phyloP scores from a whole-genome alignment of 179 eudicot genomes.

The Actinidia arguta region DNA sequence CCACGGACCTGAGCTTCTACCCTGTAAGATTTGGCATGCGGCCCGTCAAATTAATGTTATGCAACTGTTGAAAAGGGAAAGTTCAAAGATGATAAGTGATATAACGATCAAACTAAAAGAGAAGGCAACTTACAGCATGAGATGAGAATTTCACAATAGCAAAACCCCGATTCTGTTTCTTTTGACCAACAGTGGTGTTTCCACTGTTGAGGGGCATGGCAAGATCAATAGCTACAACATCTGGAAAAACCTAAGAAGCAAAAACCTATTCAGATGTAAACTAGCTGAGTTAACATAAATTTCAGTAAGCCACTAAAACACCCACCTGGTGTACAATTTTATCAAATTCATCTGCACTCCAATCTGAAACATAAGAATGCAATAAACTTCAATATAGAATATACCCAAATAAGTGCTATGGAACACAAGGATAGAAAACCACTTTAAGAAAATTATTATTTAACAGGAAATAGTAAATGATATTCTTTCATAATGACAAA shows the following conservation, averaged over 20 bases:
- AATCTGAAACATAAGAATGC: slow-evolving; percentile 42
- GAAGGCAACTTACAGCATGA: slow-evolving; percentile 65
- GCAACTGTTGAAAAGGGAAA: slow-evolving; percentile 10
- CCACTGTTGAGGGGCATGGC: slow-evolving; percentile 42
- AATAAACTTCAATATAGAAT: neutral
- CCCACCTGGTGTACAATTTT: slow-evolving; percentile 63
- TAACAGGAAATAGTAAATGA: slow-evolving; percentile 5
- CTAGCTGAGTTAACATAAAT: neutral
- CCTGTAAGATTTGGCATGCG: slow-evolving; percentile 77
- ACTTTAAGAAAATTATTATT: neutral
- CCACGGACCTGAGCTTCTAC: slow-evolving; percentile 79
- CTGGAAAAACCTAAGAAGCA: slow-evolving; percentile 61
- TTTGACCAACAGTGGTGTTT: slow-evolving; percentile 38
- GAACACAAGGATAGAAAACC: slow-evolving; percentile 15
- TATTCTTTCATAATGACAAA: neutral
- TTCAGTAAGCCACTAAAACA: slow-evolving; percentile 10
- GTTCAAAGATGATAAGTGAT: slow-evolving; percentile 9
- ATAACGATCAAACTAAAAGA: slow-evolving; percentile 1
- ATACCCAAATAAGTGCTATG: neutral
- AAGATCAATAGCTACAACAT: slow-evolving; percentile 69
- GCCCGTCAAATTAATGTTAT: slow-evolving; percentile 38
- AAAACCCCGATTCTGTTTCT: slow-evolving; percentile 70
- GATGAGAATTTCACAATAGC: slow-evolving; percentile 73
- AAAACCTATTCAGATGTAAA: slow-evolving; percentile 17
- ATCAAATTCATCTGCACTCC: slow-evolving; percentile 68